Conservation (phyloP, 2,329 filamentous ascomycete genomes). For the Pseudogymnoascus sp. region DNA sequence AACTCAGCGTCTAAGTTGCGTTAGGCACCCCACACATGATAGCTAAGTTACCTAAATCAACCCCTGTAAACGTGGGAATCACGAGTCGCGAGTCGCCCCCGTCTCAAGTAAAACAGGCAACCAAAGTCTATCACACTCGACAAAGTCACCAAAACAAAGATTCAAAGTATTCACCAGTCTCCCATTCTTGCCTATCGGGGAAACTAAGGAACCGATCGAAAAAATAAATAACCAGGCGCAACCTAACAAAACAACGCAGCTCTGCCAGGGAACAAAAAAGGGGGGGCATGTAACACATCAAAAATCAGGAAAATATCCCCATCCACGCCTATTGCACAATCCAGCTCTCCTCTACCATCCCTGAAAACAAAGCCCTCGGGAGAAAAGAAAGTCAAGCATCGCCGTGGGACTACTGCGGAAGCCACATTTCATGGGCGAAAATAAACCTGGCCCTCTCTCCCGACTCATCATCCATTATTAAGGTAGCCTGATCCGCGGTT, state of each 20-base stretch:
- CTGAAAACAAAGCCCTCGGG: slow-evolving; percentile 5
- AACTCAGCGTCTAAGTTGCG: background rate
- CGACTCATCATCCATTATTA: slow-evolving; percentile 8
- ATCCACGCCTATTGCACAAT: slow-evolving; percentile 10
- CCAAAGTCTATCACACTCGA: background rate
- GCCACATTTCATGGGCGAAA: background rate
- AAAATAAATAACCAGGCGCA: slow-evolving; percentile 5
- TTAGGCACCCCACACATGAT: background rate
- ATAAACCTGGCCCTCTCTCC: slow-evolving; percentile 4
- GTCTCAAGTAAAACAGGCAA: background rate
- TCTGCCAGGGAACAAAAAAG: slow-evolving; percentile 2
- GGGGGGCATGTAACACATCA: slow-evolving; percentile 7
- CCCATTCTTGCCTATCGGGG: slow-evolving; percentile 6
- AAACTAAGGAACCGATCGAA: slow-evolving; percentile 7
- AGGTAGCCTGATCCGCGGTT: slow-evolving; percentile 7
- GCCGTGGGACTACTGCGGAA: slow-evolving; percentile 1
- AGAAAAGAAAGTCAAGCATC: slow-evolving; percentile 4
- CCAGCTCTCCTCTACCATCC: slow-evolving; percentile 4
- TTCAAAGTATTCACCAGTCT: slow-evolving; percentile 9
- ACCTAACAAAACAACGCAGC: slow-evolving; percentile 7
- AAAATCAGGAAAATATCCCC: slow-evolving; percentile 7
- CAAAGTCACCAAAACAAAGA: background rate
- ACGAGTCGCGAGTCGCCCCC: background rate
- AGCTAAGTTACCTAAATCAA: background rate
- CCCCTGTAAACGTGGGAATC: slow-evolving; percentile 3